A percentile compares a stretch with the other conserved stretches of the same genome.
phyloP scores from a whole-genome alignment of 1,284 basidiomycete species.

The Cystobasidium pallidum region DNA sequence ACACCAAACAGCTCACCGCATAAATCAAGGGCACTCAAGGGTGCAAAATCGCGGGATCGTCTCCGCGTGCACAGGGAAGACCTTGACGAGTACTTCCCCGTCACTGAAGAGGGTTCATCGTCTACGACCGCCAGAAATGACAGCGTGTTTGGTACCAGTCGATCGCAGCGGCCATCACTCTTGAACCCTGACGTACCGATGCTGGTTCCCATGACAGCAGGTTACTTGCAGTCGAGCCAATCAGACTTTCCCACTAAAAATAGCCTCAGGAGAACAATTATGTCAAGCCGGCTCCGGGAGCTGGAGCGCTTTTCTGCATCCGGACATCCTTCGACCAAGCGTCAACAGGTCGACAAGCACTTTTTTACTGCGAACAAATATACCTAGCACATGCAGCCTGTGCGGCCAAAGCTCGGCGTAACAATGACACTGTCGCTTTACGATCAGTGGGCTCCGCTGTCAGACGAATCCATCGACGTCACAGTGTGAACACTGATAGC shows the following conservation, averaged over 20 bases:
- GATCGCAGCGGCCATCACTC: constrained; percentile 5
- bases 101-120: constrained; percentile 17
- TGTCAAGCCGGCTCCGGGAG: constrained; percentile 22
- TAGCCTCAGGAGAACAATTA: constrained; percentile 26
- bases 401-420: background rate
- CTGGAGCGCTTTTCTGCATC: background rate
- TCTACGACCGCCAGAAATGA: constrained; percentile 3
- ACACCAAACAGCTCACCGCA: constrained; percentile 31
- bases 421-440: background rate
- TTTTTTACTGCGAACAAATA: constrained; percentile 16
- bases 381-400: background rate
- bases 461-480: background rate
- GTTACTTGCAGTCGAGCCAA: constrained; percentile 4
- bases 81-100: constrained; percentile 41
- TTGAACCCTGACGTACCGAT: constrained; percentile 26
- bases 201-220: constrained; percentile 8
- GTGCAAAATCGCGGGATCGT: constrained; percentile 17
- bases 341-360: constrained; percentile 1
- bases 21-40: constrained; percentile 1
- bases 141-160: background rate
- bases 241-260: constrained; percentile 29
- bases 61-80: constrained; percentile 20
- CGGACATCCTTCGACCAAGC: background rate
- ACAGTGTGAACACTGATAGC: background rate
- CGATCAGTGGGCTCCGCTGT: background rate